Conservation (phyloP, 2,329 filamentous ascomycete genomes). For the Lasiodiplodia sp. region DNA sequence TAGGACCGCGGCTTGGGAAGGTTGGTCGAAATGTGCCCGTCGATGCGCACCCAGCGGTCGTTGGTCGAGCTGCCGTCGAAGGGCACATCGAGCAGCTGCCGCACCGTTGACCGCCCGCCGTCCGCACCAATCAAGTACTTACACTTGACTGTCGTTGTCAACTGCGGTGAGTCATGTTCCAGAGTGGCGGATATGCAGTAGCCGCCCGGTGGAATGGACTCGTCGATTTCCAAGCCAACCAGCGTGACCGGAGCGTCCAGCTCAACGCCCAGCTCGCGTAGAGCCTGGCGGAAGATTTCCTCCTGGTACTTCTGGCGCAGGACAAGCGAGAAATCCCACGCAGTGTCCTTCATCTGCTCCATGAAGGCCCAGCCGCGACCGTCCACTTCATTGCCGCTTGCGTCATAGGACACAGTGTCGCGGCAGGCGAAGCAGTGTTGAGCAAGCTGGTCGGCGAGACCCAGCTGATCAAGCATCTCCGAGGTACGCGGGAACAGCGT, state of each 20-base stretch:
- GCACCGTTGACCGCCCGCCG: conserved; percentile 59
- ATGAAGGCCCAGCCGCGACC: conserved; percentile 62
- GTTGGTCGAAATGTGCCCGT: conserved; percentile 58
- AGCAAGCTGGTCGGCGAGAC: conserved; percentile 57
- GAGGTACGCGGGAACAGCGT: conserved; percentile 61
- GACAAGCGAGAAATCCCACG: conserved; percentile 62
- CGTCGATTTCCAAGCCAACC: conserved; percentile 44
- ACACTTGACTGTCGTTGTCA: conserved; percentile 43
- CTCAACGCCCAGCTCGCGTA: conserved; percentile 46
- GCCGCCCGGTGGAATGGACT: background rate
- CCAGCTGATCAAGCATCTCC: conserved; percentile 62
- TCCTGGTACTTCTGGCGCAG: conserved; percentile 64
- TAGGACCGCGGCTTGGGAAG: conserved; percentile 57
- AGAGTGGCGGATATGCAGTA: conserved; percentile 41
- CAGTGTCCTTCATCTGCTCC: conserved; percentile 61
- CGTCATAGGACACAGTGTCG: conserved; percentile 58
- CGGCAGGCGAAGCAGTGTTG: conserved; percentile 63
- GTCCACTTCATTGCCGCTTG: conserved; percentile 52
- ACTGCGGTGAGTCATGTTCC: conserved; percentile 33
- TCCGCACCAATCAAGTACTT: conserved; percentile 62
- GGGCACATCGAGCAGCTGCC: conserved; percentile 54
- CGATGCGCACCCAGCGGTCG: conserved; percentile 63
- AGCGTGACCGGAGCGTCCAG: conserved; percentile 49
- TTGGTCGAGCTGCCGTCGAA: conserved; percentile 60
- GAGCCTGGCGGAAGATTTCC: conserved; percentile 57